These are phyloP conservation scores for Saprolegnia parasitica DNA, from an alignment of 352 stramenopile species.

Conservation along the genomic window DNA sequence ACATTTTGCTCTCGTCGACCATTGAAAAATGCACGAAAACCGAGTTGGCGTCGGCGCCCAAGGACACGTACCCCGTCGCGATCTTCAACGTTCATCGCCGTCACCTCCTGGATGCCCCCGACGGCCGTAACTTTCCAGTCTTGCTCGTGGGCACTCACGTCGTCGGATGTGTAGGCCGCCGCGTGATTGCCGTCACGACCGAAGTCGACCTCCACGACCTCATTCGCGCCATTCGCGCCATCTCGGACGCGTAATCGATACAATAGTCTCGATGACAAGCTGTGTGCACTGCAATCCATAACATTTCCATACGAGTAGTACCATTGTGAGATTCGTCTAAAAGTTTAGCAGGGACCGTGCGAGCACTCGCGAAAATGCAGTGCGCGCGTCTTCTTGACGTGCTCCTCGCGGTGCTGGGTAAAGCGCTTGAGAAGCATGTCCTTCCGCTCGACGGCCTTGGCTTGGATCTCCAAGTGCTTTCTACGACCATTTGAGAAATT, in stretches of 20 bases:
- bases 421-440: slow-evolving; percentile 53
- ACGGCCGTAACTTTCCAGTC: slow-evolving; percentile 30
- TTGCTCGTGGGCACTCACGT: neutral
- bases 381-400: slow-evolving; percentile 37
- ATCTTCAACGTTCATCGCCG: slow-evolving; percentile 34
- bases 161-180: slow-evolving; percentile 28
- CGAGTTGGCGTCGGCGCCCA: slow-evolving; percentile 30
- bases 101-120: slow-evolving; percentile 28
- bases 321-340: too few species aligned
- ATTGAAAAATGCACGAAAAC: slow-evolving; percentile 34
- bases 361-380: slow-evolving; percentile 51
- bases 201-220: slow-evolving; percentile 33
- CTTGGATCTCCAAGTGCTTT: slow-evolving; percentile 33
- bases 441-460: slow-evolving; percentile 55
- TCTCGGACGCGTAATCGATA: neutral
- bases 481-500: slow-evolving; percentile 4
- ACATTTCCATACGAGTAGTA: too few species aligned
- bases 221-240: slow-evolving; percentile 30
- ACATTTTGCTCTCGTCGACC: slow-evolving; percentile 32
- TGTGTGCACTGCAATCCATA: slow-evolving; percentile 4
- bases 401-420: slow-evolving; percentile 54
- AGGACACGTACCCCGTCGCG: slow-evolving; percentile 34
- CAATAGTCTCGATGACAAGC: neutral
- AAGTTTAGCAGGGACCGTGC: slow-evolving; percentile 29
- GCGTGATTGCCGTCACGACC: slow-evolving; percentile 32